Evolutionary conservation across 345 rosid genomes (phyloP), one percentile per base, ranked within the genome.

Genomic region (Brassica cretica): DNA sequence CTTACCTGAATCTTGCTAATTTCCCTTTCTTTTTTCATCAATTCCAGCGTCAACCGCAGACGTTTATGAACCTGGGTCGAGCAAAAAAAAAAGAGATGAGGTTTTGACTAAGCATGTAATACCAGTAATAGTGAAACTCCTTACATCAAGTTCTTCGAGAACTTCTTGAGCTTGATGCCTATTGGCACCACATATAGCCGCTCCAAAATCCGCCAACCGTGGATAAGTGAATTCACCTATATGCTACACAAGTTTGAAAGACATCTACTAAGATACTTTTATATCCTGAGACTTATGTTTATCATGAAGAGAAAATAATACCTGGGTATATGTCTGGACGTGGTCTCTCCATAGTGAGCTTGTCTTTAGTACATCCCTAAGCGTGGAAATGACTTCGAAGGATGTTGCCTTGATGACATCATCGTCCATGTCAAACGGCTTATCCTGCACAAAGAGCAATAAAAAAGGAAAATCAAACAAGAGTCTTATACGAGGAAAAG

Each of bases 1-100:
- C 58, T 25, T 24, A 66, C 98, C 97, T 95, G 99, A 81, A 95
- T 95, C 84, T 85, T 95, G 88, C 91, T 93, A 76, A 95, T 95
- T 85, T 95, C 99, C 89, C 91, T 87, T 87, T 95, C 99, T 77
- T 91, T 93, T 85, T 95, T 93, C 59, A 53, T 53, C 59, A 53
- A 53, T 53, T 53, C 59, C 24, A 53, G 59, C 4, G 59, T 53
- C 59, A 53, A 53, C 24, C 59, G 59, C 59, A 53, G 59, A 53
- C 59, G 59, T 53, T 53, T 53, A 53, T 53, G 59, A 53, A 53
- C 59, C 59, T 53, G 21, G 2, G 24, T 15, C 59, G 21, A 53
- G 59, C 8, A 21, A 21, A 21, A 14, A 14, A 15, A 53, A 15
- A 16, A 15, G 59, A 53, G 16, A 51, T 53, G 58, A 53, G 59